Base-by-base conservation (phyloP, 805 yeast genomes). In the Komagataella mondaviorum region DNA sequence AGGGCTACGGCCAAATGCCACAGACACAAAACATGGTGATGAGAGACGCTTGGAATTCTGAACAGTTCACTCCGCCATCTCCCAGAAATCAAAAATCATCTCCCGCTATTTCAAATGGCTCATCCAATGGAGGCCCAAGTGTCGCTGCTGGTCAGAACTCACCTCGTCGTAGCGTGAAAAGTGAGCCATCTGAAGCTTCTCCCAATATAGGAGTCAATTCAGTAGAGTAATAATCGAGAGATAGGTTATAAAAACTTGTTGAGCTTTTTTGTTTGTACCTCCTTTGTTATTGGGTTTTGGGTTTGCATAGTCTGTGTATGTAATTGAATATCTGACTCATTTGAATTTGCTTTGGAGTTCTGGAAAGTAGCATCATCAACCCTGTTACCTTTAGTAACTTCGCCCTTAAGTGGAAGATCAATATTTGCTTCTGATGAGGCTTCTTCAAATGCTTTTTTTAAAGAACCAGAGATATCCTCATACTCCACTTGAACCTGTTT, bases 1-100 rank as follows among this genome's bases (percentile, higher is more conserved):
- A 14, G n/a, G 10, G 7, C 39, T 48, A 48, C 23, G 44, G 53
- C 22, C 52, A 46, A 36, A 48, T 48, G 45, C 48, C 49, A 23
- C 49, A 48, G 4, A 20, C 20, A 44, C 43, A 49, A 43, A 47
- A 47, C 10, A 20, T 46, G 30, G 10, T 18, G 12, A 30, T 14
- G 47, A 7, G 20, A 16, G 39, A 30, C 14, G 14, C 39, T 14
- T 30, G 39, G 39, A 30, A 30, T 30, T 30, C 39, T 30, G 39
- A 30, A 10, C 39, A 30, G 39, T 30, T 30, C 14, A 30, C 39
- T 8, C 39, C 39, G 5, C 39, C 39, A 30, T 30, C 39, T 8
- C 39, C 39, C 5, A 30, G 39, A 30, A 30, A 30, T 8, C 39
- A 30, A 10, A 30, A 30, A 8, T 30, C 14, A 8, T 30, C 39